A percentile compares a stretch with the other conserved stretches of the same genome.
Conservation (phyloP, 129 eudicot genomes). For the Tagetes erecta region DNA sequence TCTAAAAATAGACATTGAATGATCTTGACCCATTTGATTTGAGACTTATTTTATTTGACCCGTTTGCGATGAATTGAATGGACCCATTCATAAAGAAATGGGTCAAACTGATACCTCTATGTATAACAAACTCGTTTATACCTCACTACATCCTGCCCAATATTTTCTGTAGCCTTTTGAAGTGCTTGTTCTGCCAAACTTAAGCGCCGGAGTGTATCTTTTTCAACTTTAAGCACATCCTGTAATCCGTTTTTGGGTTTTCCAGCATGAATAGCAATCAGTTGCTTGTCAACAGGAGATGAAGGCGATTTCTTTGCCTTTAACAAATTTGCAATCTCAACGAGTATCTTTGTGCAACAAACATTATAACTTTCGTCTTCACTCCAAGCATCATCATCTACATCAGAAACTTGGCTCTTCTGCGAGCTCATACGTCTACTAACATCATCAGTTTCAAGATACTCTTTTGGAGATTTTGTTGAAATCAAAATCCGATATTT, state of each 20-base stretch:
- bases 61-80: not conserved
- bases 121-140: constrained; percentile 1
- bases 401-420: constrained; percentile 32
- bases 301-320: constrained; percentile 28
- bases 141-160: constrained; percentile 48
- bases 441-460: constrained; percentile 28
- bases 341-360: constrained; percentile 14
- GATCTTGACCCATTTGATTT: constrained; percentile 1
- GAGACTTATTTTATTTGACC: not conserved
- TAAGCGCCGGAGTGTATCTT: constrained; percentile 35
- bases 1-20: not conserved
- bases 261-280: constrained; percentile 53
- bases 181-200: constrained; percentile 48
- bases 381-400: constrained; percentile 38
- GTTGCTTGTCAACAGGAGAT: constrained; percentile 39
- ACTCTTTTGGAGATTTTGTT: constrained; percentile 61
- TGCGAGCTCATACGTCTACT: constrained; percentile 22
- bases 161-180: constrained; percentile 39
- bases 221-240: constrained; percentile 41
- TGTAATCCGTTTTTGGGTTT: constrained; percentile 44
- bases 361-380: constrained; percentile 57
- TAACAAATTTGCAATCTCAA: constrained; percentile 40
- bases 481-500: constrained; percentile 43
- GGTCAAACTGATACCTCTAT: not conserved
- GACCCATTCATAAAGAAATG: not conserved